Percentiles rank a stretch among this genome's conserved stretches.
Conservation (phyloP, 768 basidiomycete genomes). For the Imleria badia region DNA sequence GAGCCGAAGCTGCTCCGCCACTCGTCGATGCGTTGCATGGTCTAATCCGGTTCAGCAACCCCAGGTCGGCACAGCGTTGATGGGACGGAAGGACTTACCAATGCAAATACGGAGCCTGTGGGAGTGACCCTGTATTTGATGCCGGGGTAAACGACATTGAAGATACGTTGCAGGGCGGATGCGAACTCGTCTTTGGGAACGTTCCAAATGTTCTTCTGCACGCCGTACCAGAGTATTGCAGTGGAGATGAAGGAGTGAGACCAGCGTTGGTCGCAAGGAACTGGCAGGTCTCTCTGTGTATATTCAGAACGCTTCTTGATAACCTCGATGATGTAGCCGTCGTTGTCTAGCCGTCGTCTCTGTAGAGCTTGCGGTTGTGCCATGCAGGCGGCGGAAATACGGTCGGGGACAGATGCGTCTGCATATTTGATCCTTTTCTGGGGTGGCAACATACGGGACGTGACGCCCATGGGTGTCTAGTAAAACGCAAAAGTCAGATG, state of each 20-base stretch:
- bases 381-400: background rate
- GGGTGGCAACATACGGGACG: background rate
- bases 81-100: background rate
- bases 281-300: background rate
- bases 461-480: background rate
- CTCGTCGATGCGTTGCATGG: background rate
- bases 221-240: slow-evolving; percentile 6
- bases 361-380: background rate
- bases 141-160: slow-evolving; percentile 1
- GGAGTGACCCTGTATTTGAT: background rate
- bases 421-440: background rate
- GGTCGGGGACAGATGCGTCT: background rate
- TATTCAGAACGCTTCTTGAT: background rate
- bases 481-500: background rate
- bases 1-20: slow-evolving; percentile 2
- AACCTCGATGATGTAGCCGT: background rate
- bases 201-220: background rate
- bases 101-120: background rate
- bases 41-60: background rate
- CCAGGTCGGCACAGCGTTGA: background rate
- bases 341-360: background rate
- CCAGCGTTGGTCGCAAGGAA: slow-evolving; percentile 3
- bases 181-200: background rate
- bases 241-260: slow-evolving; percentile 6
- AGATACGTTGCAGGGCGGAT: background rate